A percentile compares a stretch with the other conserved stretches of the same genome.
These are phyloP conservation scores for Populus tremula DNA, from an alignment of 345 rosid genomes.

Conservation along the genomic window DNA sequence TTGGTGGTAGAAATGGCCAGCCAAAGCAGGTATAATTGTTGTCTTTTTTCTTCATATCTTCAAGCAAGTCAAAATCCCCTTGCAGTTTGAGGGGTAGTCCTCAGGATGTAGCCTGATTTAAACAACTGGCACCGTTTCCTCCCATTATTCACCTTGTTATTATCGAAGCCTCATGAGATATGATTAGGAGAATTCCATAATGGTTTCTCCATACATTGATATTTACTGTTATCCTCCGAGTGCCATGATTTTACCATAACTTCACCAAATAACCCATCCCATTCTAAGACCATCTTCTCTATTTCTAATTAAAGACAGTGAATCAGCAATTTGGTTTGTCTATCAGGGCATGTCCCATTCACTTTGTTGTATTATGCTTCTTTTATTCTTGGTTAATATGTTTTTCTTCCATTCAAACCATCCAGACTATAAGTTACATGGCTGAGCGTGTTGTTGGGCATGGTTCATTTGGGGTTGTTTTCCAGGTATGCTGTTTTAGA, in stretches of 20 bases:
- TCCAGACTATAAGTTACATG: slow-evolving; percentile 94
- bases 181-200: neutral
- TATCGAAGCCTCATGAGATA: neutral
- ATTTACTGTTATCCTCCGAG: neutral
- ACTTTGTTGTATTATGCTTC: neutral
- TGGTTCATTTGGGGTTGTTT: slow-evolving; percentile 97
- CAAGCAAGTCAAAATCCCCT: neutral
- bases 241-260: neutral
- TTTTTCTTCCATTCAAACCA: neutral
- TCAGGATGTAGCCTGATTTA: neutral
- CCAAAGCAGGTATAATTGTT: slow-evolving; percentile 69
- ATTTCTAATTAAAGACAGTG: neutral
- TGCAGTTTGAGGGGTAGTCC: neutral
- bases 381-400: neutral
- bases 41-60: neutral
- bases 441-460: slow-evolving; percentile 98
- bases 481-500: slow-evolving; percentile 54
- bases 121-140: neutral
- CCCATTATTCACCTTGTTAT: too few relatives aligned
- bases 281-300: slow-evolving; percentile 2
- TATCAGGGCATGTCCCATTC: neutral
- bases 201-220: neutral
- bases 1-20: slow-evolving; percentile 95
- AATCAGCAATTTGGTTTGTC: neutral
- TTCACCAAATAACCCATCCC: neutral